These are phyloP conservation scores for Ustilago crameri DNA, from an alignment of 1,284 basidiomycete species.

Conservation along the genomic window DNA sequence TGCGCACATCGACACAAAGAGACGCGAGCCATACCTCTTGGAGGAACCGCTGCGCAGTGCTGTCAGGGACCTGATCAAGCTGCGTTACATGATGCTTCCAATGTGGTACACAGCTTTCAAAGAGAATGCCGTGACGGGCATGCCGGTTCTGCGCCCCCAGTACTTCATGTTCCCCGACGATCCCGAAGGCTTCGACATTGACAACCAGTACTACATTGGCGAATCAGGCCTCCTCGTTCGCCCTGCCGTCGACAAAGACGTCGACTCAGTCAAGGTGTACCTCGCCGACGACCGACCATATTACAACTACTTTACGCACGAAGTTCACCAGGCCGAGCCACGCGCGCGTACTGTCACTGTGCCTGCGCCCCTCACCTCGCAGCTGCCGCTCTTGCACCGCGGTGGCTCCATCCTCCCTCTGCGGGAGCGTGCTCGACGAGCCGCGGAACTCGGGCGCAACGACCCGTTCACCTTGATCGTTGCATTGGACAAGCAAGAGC, in stretches of 20 bases:
- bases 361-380: slow-evolving; percentile 72
- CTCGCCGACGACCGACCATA: slow-evolving; percentile 92
- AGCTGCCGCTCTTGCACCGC: slow-evolving; percentile 84
- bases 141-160: slow-evolving; percentile 75
- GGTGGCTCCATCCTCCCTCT: slow-evolving; percentile 92
- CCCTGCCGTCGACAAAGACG: slow-evolving; percentile 83
- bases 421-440: slow-evolving; percentile 84
- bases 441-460: slow-evolving; percentile 85
- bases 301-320: slow-evolving; percentile 84
- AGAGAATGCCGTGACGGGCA: slow-evolving; percentile 56
- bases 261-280: slow-evolving; percentile 80
- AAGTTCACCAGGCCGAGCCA: slow-evolving; percentile 74
- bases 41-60: slow-evolving; percentile 88
- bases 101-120: slow-evolving; percentile 96
- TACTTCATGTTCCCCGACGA: slow-evolving; percentile 92
- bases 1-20: slow-evolving; percentile 97
- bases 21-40: slow-evolving; percentile 92
- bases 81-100: slow-evolving; percentile 88
- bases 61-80: slow-evolving; percentile 80
- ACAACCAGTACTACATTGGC: slow-evolving; percentile 95
- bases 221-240: slow-evolving; percentile 89
- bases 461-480: slow-evolving; percentile 94
- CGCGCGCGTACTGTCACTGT: slow-evolving; percentile 77
- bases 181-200: slow-evolving; percentile 82
- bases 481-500: slow-evolving; percentile 75